Evolutionary conservation across 108 stramenopile genomes (phyloP).

Genomic region (Cylindrotheca closterium): DNA sequence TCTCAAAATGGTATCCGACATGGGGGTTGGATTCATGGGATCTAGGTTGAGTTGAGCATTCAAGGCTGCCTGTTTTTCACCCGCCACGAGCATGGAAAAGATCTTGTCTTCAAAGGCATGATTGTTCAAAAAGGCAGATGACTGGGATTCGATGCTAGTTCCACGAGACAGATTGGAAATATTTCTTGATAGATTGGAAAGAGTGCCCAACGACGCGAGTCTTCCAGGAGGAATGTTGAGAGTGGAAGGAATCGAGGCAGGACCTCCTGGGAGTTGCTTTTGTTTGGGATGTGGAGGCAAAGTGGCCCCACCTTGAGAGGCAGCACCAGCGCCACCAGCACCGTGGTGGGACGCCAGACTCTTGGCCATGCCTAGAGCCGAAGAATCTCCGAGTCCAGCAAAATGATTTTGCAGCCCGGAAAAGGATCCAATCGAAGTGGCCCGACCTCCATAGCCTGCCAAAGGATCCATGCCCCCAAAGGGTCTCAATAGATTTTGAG

Average conservation of each 20-base stretch:
- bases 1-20: background rate
- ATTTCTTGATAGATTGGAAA: constrained; percentile 44
- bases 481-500: background rate
- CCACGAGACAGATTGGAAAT: constrained; percentile 49
- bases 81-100: constrained; percentile 72
- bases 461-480: constrained; percentile 29
- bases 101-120: constrained; percentile 82
- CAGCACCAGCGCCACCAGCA: constrained; percentile 15
- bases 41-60: background rate
- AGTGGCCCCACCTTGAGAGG: constrained; percentile 35
- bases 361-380: background rate
- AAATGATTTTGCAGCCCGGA: constrained; percentile 10
- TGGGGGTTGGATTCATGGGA: constrained; percentile 6
- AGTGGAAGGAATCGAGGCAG: constrained; percentile 29
- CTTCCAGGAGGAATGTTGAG: constrained; percentile 30
- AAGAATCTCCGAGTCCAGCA: background rate
- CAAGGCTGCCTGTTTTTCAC: constrained; percentile 19
- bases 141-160: constrained; percentile 44
- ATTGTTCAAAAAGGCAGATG: constrained; percentile 52
- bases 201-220: constrained; percentile 40
- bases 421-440: constrained; percentile 20
- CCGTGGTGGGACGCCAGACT: too few species aligned
- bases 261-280: constrained; percentile 61
- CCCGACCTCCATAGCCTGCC: constrained; percentile 29
- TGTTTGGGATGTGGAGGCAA: constrained; percentile 86